Percentiles rank a stretch among this genome's conserved stretches.
Evolutionary conservation across 306 rosid species (phyloP).

Genomic region (Clitoria ternatea): DNA sequence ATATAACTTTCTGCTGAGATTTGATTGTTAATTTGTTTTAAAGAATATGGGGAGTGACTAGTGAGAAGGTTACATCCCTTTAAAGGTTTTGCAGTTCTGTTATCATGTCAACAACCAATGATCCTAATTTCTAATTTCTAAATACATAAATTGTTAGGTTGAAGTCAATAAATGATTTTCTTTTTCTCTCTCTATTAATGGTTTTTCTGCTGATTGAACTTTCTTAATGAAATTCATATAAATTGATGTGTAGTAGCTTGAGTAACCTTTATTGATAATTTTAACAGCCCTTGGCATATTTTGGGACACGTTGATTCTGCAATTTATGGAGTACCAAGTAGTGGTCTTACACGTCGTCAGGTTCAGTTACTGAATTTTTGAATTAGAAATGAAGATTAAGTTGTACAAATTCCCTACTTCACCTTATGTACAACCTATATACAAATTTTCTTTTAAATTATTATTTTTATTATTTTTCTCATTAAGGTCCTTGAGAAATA

Average conservation of each 20-base stretch:
- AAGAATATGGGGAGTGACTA: not conserved
- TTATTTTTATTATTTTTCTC: not conserved
- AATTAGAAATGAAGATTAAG: constrained; percentile 29
- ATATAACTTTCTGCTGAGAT: not conserved
- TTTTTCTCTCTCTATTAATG: not conserved
- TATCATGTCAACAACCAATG: not conserved
- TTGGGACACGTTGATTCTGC: constrained; percentile 79
- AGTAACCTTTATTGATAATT: constrained; percentile 30
- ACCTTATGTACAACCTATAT: not conserved
- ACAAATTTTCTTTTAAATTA: not conserved
- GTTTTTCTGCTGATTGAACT: constrained; percentile 16
- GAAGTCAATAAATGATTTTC: not conserved
- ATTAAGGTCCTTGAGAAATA: constrained; percentile 71
- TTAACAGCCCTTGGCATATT: constrained; percentile 79
- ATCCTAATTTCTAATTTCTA: constrained; percentile 10
- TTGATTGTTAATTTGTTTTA: not conserved
- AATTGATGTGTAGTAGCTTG: constrained; percentile 15
- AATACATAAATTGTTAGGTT: constrained; percentile 1
- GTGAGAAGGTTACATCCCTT: not conserved
- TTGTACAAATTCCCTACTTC: constrained; percentile 6
- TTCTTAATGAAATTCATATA: constrained; percentile 2
- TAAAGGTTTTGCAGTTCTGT: not conserved
- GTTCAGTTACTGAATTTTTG: constrained; percentile 47
- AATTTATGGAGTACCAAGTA: constrained; percentile 78
- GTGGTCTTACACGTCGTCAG: constrained; percentile 81